Conservation (phyloP, 192 early-diverging fungal species). For the Umbelopsis sp. region DNA sequence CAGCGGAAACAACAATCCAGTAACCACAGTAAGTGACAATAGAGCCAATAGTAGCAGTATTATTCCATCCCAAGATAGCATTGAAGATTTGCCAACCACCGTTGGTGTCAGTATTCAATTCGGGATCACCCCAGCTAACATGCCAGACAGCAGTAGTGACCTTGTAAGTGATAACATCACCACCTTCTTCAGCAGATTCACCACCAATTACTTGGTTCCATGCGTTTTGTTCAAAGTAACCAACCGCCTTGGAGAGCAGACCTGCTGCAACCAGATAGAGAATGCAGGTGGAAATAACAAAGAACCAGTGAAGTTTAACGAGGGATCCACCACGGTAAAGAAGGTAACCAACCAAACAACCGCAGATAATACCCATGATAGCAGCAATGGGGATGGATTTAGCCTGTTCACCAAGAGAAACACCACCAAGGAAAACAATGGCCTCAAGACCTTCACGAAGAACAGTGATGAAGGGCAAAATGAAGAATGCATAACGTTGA, state of each 20-base stretch:
- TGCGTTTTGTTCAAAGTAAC: constrained; percentile 64
- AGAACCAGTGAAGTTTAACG: constrained; percentile 78
- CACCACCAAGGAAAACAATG: constrained; percentile 85
- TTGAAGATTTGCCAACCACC: constrained; percentile 76
- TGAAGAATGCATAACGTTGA: constrained; percentile 69
- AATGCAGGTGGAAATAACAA: constrained; percentile 67
- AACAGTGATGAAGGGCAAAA: constrained; percentile 83
- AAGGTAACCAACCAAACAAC: constrained; percentile 66
- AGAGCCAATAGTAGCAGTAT: constrained; percentile 72
- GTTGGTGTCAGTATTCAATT: constrained; percentile 41
- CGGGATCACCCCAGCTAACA: constrained; percentile 50
- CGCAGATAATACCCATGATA: constrained; percentile 69
- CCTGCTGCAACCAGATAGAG: constrained; percentile 85
- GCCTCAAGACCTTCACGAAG: constrained; percentile 89
- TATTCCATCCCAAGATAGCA: constrained; percentile 74
- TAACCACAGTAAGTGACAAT: constrained; percentile 79
- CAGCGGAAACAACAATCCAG: constrained; percentile 63
- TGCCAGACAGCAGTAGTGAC: constrained; percentile 41
- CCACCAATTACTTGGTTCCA: constrained; percentile 68
- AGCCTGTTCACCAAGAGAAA: constrained; percentile 31
- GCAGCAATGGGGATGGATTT: constrained; percentile 81
- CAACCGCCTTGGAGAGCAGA: constrained; percentile 69
- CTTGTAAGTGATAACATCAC: constrained; percentile 41
- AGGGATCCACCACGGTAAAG: constrained; percentile 74
- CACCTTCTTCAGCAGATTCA: constrained; percentile 59